phyloP scores from a whole-genome alignment of 2,329 filamentous ascomycete species.

The Pyrenophora tritici-repentis region DNA sequence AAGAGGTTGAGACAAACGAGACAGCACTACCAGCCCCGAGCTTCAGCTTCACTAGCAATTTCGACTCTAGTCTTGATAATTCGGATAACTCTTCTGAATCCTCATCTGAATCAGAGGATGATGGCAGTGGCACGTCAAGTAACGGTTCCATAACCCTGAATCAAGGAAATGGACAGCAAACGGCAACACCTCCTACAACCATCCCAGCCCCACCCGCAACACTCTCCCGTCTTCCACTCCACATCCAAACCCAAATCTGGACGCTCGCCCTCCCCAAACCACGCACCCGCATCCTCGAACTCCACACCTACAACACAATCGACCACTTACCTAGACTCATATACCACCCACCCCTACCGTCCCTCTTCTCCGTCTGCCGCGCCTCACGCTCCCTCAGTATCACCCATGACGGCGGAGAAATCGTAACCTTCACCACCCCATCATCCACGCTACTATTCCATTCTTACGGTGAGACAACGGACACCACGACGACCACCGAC shows the following conservation, averaged over 20 bases:
- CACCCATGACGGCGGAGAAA: constrained; percentile 9
- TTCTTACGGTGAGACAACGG: not conserved
- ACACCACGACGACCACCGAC: too few species aligned
- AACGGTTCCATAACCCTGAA: too few species aligned
- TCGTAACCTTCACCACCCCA: constrained; percentile 2
- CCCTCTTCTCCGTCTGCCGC: constrained; percentile 13
- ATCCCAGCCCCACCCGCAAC: not conserved
- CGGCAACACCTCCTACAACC: not conserved
- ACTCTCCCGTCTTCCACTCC: constrained; percentile 1
- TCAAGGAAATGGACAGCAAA: too few species aligned
- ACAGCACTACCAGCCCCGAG: not conserved
- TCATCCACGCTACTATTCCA: not conserved
- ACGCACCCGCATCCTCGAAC: constrained; percentile 20
- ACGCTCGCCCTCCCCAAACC: constrained; percentile 8
- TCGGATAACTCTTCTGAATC: too few species aligned
- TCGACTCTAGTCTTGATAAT: too few species aligned
- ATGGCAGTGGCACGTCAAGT: too few species aligned
- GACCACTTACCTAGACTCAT: constrained; percentile 6
- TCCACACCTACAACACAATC: constrained; percentile 16
- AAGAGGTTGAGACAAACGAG: not conserved
- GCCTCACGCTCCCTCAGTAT: constrained; percentile 17
- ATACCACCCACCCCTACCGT: constrained; percentile 17
- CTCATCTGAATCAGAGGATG: too few species aligned
- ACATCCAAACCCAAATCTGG: constrained; percentile 9
- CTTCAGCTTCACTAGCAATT: not conserved